These are phyloP conservation scores for Mycena pura DNA, from an alignment of 768 basidiomycete genomes.

Conservation along the genomic window DNA sequence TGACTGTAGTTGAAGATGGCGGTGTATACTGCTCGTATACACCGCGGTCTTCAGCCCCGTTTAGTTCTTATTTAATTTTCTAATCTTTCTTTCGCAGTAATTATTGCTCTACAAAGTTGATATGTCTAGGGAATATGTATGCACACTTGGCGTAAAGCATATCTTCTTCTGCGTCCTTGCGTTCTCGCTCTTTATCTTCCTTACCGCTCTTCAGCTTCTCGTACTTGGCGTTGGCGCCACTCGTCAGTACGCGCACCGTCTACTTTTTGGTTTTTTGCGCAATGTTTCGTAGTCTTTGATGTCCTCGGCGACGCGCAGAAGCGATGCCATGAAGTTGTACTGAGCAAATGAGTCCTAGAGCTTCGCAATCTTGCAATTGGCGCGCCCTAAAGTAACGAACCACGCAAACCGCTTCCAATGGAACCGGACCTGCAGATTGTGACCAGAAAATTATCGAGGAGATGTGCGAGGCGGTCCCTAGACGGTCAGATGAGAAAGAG, in stretches of 20 bases:
- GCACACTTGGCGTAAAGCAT: slow-evolving; percentile 60
- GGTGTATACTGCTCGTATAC: too few species aligned
- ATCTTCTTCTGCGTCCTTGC: slow-evolving; percentile 81
- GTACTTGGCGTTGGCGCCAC: slow-evolving; percentile 70
- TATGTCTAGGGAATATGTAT: slow-evolving; percentile 42
- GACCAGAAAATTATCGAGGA: too few species aligned
- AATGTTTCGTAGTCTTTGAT: slow-evolving; percentile 84
- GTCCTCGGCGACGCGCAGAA: slow-evolving; percentile 70
- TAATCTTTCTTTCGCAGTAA: too few species aligned
- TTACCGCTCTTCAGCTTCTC: slow-evolving; percentile 74
- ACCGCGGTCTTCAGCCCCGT: too few species aligned
- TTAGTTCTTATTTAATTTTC: too few species aligned
- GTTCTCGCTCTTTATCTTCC: slow-evolving; percentile 88
- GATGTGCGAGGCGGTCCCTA: too few species aligned
- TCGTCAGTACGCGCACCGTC: slow-evolving; percentile 57
- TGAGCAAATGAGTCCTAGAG: slow-evolving; percentile 84
- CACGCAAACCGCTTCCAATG: too few species aligned
- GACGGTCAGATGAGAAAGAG: too few species aligned
- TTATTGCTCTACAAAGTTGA: slow-evolving; percentile 78
- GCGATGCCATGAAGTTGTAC: slow-evolving; percentile 72
- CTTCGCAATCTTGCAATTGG: slow-evolving; percentile 84
- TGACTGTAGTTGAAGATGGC: too few species aligned
- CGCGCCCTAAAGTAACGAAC: slow-evolving; percentile 80
- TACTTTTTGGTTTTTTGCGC: slow-evolving; percentile 87
- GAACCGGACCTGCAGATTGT: too few species aligned